phyloP scores from a whole-genome alignment of 805 yeast genomes.

The Ogataea zsoltii region DNA sequence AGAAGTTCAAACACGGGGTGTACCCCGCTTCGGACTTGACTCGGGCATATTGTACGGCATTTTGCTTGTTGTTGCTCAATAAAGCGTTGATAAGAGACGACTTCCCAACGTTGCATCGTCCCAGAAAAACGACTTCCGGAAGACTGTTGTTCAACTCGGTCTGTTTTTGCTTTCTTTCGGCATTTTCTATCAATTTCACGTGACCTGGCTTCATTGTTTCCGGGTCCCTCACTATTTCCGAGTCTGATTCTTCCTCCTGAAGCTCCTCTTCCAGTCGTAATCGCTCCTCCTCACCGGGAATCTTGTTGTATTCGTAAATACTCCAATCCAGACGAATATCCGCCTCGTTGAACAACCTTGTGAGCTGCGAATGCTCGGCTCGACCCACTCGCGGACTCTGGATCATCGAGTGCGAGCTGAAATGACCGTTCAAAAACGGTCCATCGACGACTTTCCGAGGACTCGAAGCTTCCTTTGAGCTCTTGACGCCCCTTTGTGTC shows the following conservation, averaged over 20 bases:
- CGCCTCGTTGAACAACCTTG: conserved; percentile 48
- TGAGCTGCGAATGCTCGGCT: conserved; percentile 15
- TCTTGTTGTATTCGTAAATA: conserved; percentile 47
- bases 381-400: conserved; percentile 7
- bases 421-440: conserved; percentile 17
- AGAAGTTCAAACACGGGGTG: conserved; percentile 69
- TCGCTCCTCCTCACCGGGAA: conserved; percentile 52
- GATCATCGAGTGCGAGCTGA: conserved; percentile 14
- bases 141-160: conserved; percentile 34
- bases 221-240: not conserved
- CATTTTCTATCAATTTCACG: conserved; percentile 25
- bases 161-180: conserved; percentile 22
- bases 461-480: not conserved
- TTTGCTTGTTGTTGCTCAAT: conserved; percentile 40
- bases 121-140: conserved; percentile 77
- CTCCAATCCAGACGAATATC: conserved; percentile 61
- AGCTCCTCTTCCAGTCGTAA: conserved; percentile 5
- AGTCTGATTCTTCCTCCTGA: conserved; percentile 3
- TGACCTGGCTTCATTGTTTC: conserved; percentile 30
- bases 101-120: conserved; percentile 86
- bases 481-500: conserved; percentile 8
- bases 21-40: conserved; percentile 39
- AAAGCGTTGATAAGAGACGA: conserved; percentile 71
- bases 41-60: conserved; percentile 42
- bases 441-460: conserved; percentile 19